These are phyloP conservation scores for Glycine soja DNA, from an alignment of 306 rosid genomes.

Conservation along the genomic window DNA sequence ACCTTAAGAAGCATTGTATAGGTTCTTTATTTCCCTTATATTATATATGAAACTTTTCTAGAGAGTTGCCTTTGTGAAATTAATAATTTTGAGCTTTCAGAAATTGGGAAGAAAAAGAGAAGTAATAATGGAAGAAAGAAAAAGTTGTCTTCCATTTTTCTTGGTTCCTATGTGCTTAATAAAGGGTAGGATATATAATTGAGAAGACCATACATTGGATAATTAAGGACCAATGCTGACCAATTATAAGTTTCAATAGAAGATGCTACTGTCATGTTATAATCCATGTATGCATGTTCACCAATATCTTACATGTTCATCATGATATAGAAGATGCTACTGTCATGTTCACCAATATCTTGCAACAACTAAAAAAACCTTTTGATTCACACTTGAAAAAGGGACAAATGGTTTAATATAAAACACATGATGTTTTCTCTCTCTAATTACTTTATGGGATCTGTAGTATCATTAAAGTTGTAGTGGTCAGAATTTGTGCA, in stretches of 20 bases:
- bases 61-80: slow-evolving; percentile 45
- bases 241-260: slow-evolving; percentile 36
- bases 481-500: slow-evolving; percentile 46
- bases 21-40: slow-evolving; percentile 35
- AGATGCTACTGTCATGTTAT: slow-evolving; percentile 9
- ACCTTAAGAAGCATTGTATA: slow-evolving; percentile 32
- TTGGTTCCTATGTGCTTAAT: slow-evolving; percentile 41
- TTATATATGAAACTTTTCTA: slow-evolving; percentile 32
- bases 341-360: slow-evolving; percentile 32
- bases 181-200: slow-evolving; percentile 45
- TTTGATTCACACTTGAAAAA: slow-evolving; percentile 32
- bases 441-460: slow-evolving; percentile 33
- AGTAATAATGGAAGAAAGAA: slow-evolving; percentile 15
- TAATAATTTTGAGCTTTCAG: slow-evolving; percentile 44
- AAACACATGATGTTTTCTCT: neutral
- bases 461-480: slow-evolving; percentile 23
- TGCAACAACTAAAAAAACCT: slow-evolving; percentile 17
- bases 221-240: slow-evolving; percentile 4
- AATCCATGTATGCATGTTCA: neutral
- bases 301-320: too few relatives aligned
- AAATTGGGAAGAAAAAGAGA: slow-evolving; percentile 25
- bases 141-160: slow-evolving; percentile 48
- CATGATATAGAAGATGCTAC: too few relatives aligned
- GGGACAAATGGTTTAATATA: neutral
- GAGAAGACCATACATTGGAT: slow-evolving; percentile 46